A percentile compares a stretch with the other conserved stretches of the same genome.
Evolutionary conservation across 2,329 filamentous ascomycete genomes (phyloP).

Genomic region (Blastomyces silverae): DNA sequence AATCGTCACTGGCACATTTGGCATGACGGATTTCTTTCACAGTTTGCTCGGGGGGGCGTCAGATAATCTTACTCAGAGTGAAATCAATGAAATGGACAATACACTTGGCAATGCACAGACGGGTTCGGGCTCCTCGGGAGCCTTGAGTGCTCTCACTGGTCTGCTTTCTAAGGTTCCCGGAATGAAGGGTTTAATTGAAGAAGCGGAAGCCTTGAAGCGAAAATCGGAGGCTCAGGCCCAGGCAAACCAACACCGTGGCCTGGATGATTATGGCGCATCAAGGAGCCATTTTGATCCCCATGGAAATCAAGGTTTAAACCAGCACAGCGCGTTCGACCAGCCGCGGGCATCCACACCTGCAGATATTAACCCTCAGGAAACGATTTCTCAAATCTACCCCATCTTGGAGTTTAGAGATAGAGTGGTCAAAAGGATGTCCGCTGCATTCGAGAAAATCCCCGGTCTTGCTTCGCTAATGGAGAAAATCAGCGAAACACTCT

Average conservation of each 20-base stretch:
- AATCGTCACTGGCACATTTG: conserved; percentile 65
- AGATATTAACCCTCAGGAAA: conserved; percentile 70
- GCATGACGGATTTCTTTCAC: conserved; percentile 76
- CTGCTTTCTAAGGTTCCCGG: conserved; percentile 69
- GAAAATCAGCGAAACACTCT: conserved; percentile 86
- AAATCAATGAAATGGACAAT: conserved; percentile 72
- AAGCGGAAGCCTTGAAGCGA: conserved; percentile 58
- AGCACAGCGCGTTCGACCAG: conserved; percentile 25
- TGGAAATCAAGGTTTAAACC: conserved; percentile 13
- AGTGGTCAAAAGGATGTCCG: conserved; percentile 79
- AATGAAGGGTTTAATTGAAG: conserved; percentile 59
- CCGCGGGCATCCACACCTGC: conserved; percentile 29
- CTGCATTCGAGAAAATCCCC: conserved; percentile 83
- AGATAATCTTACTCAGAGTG: conserved; percentile 77
- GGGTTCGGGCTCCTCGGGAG: conserved; percentile 37
- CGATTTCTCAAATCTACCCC: conserved; percentile 78
- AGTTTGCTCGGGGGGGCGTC: conserved; percentile 69
- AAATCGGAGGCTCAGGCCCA: conserved; percentile 58
- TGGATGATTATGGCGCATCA: conserved; percentile 25
- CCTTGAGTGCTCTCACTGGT: conserved; percentile 58
- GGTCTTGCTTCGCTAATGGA: conserved; percentile 85
- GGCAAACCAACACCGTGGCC: conserved; percentile 44
- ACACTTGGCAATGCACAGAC: conserved; percentile 64
- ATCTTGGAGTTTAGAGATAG: conserved; percentile 91
- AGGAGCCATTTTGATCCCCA: conserved; percentile 25